phyloP scores from a whole-genome alignment of 331 rosid genomes.

The Cucumis variabilis region DNA sequence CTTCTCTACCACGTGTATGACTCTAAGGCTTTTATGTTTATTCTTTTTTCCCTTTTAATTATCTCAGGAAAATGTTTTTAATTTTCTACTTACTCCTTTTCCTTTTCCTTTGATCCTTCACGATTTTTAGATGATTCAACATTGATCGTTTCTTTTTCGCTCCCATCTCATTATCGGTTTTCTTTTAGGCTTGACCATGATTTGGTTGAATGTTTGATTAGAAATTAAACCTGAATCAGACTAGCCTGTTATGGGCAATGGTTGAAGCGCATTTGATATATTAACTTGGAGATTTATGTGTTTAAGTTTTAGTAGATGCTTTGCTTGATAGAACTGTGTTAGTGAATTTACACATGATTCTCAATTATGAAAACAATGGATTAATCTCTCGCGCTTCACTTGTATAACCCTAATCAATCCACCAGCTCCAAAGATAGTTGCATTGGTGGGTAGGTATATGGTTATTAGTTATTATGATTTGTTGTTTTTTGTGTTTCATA shows the following conservation, averaged over 20 bases:
- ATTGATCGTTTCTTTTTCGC: not conserved
- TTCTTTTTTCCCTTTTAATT: not conserved
- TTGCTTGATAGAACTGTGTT: not conserved
- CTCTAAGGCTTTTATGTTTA: not conserved
- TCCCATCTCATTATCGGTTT: not conserved
- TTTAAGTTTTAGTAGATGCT: not conserved
- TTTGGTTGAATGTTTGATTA: not conserved
- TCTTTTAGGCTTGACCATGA: not conserved
- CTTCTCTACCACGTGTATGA: not conserved
- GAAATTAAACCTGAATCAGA: not conserved
- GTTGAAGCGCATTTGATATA: not conserved
- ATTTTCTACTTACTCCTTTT: not conserved
- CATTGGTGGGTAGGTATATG: not conserved
- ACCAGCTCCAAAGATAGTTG: too few relatives aligned
- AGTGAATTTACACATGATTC: not conserved
- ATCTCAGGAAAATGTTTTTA: not conserved
- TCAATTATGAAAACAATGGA: not conserved
- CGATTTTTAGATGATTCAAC: not conserved
- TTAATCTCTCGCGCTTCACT: not conserved
- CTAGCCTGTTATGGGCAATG: not conserved
- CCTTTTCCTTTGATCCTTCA: not conserved
- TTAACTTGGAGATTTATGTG: not conserved
- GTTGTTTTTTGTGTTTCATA: not conserved
- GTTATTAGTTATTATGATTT: not conserved
- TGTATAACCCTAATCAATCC: not conserved